phyloP scores from a whole-genome alignment of 495 filamentous ascomycete species.

The Talaromyces stipitatus region DNA sequence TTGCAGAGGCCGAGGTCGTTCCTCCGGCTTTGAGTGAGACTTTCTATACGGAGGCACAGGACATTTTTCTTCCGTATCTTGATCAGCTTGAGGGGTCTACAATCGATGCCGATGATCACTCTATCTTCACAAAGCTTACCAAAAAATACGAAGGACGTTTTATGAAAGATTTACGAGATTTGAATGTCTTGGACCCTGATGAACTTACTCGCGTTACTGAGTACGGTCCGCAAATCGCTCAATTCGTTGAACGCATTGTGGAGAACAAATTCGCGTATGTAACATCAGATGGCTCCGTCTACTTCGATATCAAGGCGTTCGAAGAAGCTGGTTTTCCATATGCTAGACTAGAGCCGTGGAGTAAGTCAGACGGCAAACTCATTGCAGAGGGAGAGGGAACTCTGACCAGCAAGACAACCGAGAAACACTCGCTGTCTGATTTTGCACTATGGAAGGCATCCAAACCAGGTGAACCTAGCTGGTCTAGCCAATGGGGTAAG shows the following conservation, averaged over 20 bases:
- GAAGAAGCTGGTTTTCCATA: constrained; percentile 79
- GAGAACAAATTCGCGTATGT: constrained; percentile 80
- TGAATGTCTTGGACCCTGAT: constrained; percentile 82
- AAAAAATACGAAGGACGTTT: constrained; percentile 77
- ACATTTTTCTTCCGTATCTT: constrained; percentile 79
- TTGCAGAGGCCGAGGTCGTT: constrained; percentile 33
- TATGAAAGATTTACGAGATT: constrained; percentile 69
- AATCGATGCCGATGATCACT: constrained; percentile 67
- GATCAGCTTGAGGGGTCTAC: constrained; percentile 68
- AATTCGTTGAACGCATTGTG: constrained; percentile 69
- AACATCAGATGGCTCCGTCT: constrained; percentile 78
- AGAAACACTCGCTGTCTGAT: constrained; percentile 67
- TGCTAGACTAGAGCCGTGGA: constrained; percentile 81
- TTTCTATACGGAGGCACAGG: constrained; percentile 47
- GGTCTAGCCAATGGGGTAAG: constrained; percentile 78
- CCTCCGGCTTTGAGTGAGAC: constrained; percentile 39
- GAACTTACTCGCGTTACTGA: constrained; percentile 81
- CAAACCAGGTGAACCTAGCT: constrained; percentile 86
- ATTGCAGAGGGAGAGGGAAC: constrained; percentile 88
- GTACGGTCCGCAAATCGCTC: constrained; percentile 76
- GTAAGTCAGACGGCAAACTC: constrained; percentile 69
- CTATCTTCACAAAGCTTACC: constrained; percentile 74
- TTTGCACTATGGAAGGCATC: constrained; percentile 95
- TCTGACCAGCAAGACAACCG: constrained; percentile 56
- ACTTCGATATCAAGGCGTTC: constrained; percentile 87